Conservation (phyloP, 805 yeast species). For the Candida chauliodis region DNA sequence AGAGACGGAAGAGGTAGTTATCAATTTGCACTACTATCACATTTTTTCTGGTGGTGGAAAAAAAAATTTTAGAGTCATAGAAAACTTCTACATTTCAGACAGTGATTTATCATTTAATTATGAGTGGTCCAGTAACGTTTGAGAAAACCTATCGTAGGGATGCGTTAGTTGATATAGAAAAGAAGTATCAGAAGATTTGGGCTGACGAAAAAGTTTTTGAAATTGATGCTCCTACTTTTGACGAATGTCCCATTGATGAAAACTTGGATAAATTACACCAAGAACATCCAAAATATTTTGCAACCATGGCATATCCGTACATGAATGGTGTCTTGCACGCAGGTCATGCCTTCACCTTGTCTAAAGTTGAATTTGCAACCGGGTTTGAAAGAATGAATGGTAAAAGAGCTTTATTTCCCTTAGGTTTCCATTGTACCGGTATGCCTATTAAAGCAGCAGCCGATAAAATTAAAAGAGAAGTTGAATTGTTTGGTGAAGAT, state of each 20-base stretch:
- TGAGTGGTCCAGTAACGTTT: constrained; percentile 40
- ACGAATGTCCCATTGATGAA: constrained; percentile 44
- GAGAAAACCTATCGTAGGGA: constrained; percentile 91
- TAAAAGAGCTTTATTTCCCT: constrained; percentile 86
- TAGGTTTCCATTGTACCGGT: constrained; percentile 99
- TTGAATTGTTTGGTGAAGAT: constrained; percentile 84
- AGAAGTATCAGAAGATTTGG: constrained; percentile 86
- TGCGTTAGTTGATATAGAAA: constrained; percentile 82
- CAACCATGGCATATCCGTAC: constrained; percentile 97
- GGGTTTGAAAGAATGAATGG: constrained; percentile 97
- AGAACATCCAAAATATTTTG: constrained; percentile 80
- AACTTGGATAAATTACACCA: constrained; percentile 67
- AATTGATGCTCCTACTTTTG: constrained; percentile 78
- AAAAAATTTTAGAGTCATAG: constrained; percentile 7
- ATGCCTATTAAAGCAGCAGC: constrained; percentile 97
- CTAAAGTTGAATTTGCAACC: constrained; percentile 86
- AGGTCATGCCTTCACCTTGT: constrained; percentile 93
- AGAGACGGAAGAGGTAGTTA: constrained; percentile 3
- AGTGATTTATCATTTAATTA: constrained; percentile 11
- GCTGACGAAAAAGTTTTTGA: constrained; percentile 81
- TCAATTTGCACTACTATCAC: background rate
- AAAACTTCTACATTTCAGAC: too few relatives aligned
- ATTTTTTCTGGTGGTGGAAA: background rate
- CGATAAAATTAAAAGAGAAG: constrained; percentile 89
- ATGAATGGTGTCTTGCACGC: constrained; percentile 99